phyloP scores from a whole-genome alignment of 768 basidiomycete genomes.

The Rhizopogon rudus region DNA sequence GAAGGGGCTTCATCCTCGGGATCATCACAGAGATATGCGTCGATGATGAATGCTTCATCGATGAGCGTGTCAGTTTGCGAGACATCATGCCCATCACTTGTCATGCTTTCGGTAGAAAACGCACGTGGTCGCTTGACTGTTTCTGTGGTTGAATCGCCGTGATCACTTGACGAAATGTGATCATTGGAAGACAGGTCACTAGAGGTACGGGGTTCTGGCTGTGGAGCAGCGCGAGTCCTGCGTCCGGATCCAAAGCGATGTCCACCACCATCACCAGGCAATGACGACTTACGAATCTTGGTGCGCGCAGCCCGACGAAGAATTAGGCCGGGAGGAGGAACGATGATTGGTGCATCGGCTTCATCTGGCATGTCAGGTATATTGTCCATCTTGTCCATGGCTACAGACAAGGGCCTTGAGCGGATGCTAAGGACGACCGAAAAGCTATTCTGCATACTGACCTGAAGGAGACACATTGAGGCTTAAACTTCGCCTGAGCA shows the following conservation, averaged over 20 bases:
- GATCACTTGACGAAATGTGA: constrained; percentile 44
- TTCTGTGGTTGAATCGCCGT: constrained; percentile 45
- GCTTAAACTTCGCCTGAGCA: constrained; percentile 82
- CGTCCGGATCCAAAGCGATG: constrained; percentile 66
- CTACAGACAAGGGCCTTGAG: constrained; percentile 33
- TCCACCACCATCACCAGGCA: constrained; percentile 73
- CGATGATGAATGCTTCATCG: constrained; percentile 80
- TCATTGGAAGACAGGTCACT: constrained; percentile 60
- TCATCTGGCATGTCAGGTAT: constrained; percentile 70
- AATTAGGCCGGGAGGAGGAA: constrained; percentile 80
- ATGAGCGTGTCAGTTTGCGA: constrained; percentile 68
- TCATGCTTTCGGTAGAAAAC: constrained; percentile 31
- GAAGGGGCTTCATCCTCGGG: constrained; percentile 35
- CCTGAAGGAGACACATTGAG: constrained; percentile 82
- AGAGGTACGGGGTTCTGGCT: constrained; percentile 50
- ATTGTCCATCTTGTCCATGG: constrained; percentile 63
- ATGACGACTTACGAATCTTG: constrained; percentile 84
- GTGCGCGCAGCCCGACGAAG: constrained; percentile 90
- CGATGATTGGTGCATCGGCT: constrained; percentile 84
- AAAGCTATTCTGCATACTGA: constrained; percentile 36
- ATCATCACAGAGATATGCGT: constrained; percentile 67
- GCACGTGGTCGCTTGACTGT: constrained; percentile 30
- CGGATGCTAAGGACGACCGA: constrained; percentile 7
- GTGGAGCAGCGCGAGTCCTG: constrained; percentile 23
- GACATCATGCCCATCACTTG: constrained; percentile 36